These are phyloP conservation scores for Neostapfia colusana DNA, from an alignment of 176 grass and related monocot species.

Conservation along the genomic window DNA sequence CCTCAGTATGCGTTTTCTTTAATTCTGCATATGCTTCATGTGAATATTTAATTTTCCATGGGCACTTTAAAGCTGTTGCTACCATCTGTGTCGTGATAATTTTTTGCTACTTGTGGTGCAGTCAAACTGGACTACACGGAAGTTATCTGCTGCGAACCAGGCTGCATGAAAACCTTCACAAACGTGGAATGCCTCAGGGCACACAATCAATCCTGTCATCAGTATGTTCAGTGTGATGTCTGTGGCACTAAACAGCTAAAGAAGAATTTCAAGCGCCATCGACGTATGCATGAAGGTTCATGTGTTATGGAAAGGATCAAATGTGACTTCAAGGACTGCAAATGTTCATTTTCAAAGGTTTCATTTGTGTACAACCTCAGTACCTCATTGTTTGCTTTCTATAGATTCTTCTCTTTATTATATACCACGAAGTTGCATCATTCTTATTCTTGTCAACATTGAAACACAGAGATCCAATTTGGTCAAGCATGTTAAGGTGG, in stretches of 20 bases:
- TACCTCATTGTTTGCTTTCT: conserved; percentile 1
- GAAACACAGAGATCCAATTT: conserved; percentile 69
- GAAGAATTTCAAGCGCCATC: conserved; percentile 80
- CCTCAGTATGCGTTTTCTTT: not conserved
- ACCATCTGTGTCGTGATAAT: not conserved
- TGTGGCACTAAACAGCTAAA: conserved; percentile 74
- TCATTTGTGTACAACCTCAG: conserved; percentile 8
- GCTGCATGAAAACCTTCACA: conserved; percentile 61
- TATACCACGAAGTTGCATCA: not conserved
- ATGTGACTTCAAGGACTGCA: conserved; percentile 63
- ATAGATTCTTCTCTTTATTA: not conserved
- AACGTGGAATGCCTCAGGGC: conserved; percentile 62
- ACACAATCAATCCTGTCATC: conserved; percentile 62
- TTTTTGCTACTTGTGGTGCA: conserved; percentile 32
- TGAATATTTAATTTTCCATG: not conserved
- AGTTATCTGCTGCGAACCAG: conserved; percentile 62
- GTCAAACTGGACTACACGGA: conserved; percentile 67
- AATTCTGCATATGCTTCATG: not conserved
- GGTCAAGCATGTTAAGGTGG: conserved; percentile 59
- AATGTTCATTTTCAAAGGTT: conserved; percentile 74
- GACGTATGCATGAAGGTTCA: conserved; percentile 56
- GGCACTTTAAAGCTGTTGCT: not conserved
- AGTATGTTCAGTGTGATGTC: conserved; percentile 51
- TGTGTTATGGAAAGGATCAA: conserved; percentile 44
- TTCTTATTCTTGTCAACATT: conserved; percentile 31